Percentiles rank a stretch among this genome's conserved stretches.
phyloP scores from a whole-genome alignment of 306 rosid species.

The Prunus salicina region DNA sequence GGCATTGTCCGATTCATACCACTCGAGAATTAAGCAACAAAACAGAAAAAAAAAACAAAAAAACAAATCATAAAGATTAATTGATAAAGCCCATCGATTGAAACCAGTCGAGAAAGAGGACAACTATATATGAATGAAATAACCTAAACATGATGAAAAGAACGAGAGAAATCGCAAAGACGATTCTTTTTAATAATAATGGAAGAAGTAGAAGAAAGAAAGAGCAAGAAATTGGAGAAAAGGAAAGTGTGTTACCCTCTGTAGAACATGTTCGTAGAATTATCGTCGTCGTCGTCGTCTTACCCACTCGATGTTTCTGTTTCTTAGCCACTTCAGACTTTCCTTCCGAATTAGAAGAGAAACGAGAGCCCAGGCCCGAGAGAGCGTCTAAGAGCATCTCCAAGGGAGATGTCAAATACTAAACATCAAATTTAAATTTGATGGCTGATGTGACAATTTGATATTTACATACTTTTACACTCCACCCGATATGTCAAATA shows the following conservation, averaged over 20 bases:
- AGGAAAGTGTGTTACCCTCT: constrained; percentile 41
- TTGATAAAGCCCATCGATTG: neutral
- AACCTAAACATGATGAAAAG: neutral
- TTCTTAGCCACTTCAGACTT: neutral
- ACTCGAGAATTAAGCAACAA: neutral
- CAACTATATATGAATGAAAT: neutral
- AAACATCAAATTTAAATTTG: too few relatives aligned
- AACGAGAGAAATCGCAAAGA: neutral
- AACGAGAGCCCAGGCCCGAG: too few relatives aligned
- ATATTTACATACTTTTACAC: too few relatives aligned
- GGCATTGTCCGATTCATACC: neutral
- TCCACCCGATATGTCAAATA: too few relatives aligned
- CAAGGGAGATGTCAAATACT: too few relatives aligned
- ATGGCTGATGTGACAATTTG: too few relatives aligned
- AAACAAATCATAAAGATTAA: neutral
- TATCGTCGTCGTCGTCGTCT: neutral
- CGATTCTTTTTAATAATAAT: constrained; percentile 10
- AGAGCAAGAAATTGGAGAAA: neutral
- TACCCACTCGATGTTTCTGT: neutral
- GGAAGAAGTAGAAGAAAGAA: neutral
- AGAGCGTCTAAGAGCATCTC: too few relatives aligned
- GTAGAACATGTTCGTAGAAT: constrained; percentile 35
- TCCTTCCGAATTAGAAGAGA: neutral
- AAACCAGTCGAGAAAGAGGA: neutral
- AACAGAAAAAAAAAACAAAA: neutral